A percentile compares a stretch with the other conserved stretches of the same genome.
Conservation (phyloP, 2,329 filamentous ascomycete genomes). For the Plectosphaerella cucumerina region DNA sequence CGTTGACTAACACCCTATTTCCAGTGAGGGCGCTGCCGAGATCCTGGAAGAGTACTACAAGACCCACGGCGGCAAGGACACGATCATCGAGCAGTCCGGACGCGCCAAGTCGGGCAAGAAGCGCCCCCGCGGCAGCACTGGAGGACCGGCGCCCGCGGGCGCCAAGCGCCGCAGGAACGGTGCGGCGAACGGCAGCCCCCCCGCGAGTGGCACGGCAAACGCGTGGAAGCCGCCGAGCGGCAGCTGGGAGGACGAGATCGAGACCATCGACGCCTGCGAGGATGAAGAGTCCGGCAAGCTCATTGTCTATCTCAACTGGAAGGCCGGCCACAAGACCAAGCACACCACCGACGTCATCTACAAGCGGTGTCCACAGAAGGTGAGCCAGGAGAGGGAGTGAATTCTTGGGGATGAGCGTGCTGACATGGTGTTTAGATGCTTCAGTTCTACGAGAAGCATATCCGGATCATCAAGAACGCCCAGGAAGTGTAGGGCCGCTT, state of each 20-base stretch:
- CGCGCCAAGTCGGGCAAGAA: constrained; percentile 52
- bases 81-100: constrained; percentile 46
- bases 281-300: constrained; percentile 56
- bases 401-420: not conserved
- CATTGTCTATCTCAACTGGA: constrained; percentile 70
- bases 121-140: constrained; percentile 44
- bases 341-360: constrained; percentile 67
- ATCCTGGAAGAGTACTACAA: constrained; percentile 62
- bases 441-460: constrained; percentile 54
- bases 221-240: constrained; percentile 66
- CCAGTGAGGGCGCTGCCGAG: constrained; percentile 52
- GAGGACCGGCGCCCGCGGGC: constrained; percentile 28
- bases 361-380: constrained; percentile 74
- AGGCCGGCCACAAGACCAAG: constrained; percentile 68
- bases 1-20: not conserved
- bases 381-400: constrained; percentile 24
- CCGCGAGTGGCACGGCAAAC: constrained; percentile 33
- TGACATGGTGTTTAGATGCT: constrained; percentile 43
- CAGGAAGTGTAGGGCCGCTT: constrained; percentile 3
- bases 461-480: constrained; percentile 44
- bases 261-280: constrained; percentile 67
- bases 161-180: constrained; percentile 45
- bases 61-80: constrained; percentile 58
- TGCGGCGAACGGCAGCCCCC: constrained; percentile 40
- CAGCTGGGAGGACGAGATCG: constrained; percentile 72